phyloP scores from a whole-genome alignment of 345 rosid genomes.

The Gossypium herbaceum region DNA sequence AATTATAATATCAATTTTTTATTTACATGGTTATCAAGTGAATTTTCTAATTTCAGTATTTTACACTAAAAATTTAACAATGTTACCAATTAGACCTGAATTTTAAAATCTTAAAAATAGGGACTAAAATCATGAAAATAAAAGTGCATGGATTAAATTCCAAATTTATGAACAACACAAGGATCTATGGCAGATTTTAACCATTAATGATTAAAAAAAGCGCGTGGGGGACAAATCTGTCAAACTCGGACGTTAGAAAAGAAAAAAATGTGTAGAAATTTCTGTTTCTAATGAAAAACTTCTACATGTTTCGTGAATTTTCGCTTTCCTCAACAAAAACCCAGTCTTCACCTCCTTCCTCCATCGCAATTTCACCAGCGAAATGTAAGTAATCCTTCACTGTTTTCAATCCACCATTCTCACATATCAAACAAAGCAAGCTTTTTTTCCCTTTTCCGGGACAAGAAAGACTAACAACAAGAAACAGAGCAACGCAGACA shows the following conservation, averaged over 20 bases:
- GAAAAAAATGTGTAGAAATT: constrained; percentile 9
- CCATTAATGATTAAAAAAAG: neutral
- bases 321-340: constrained; percentile 9
- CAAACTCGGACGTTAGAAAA: neutral
- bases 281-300: constrained; percentile 25
- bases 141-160: too few relatives aligned
- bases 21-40: too few relatives aligned
- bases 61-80: too few relatives aligned
- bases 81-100: too few relatives aligned
- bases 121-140: too few relatives aligned
- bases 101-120: too few relatives aligned
- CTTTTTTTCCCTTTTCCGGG: neutral
- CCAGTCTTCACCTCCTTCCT: neutral
- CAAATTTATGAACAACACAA: too few relatives aligned
- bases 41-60: too few relatives aligned
- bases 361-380: neutral
- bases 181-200: too few relatives aligned
- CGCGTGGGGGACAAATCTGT: neutral
- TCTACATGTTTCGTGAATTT: constrained; percentile 26
- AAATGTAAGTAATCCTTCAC: neutral
- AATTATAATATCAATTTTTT: too few relatives aligned
- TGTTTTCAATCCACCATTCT: neutral
- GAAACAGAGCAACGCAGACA: neutral
- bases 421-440: neutral
- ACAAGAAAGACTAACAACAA: neutral